Evolutionary conservation across 2,329 filamentous ascomycete genomes (phyloP), one percentile per base, ranked within the genome.

Genomic region (Parastagonospora avenae): DNA sequence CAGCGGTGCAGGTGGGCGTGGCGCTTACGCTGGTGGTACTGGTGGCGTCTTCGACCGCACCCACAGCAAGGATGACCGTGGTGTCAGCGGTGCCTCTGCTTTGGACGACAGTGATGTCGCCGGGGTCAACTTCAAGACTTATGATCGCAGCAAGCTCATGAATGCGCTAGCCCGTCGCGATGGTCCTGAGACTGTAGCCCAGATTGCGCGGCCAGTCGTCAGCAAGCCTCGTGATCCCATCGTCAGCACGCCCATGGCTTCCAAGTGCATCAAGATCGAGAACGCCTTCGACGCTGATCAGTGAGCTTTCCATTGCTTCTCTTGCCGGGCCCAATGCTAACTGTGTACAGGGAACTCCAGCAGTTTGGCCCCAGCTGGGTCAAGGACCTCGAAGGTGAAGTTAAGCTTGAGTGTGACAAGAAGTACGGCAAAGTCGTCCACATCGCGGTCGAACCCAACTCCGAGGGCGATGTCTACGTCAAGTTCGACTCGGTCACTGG

Each of bases 111-210:
- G 92, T 56, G 94, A 99, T 75, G 94, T 99, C 72, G 91, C 90
- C 44, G 94, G 94, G 71, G 93, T 99, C 77, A 97, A 97, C 79
- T 97, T 97, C 88, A 96, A 92, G 84, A 97, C 97, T 77, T 97
- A 96, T 81, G 96, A 91, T 82, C 91, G 94, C 79, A 92, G 97
- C 80, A 91, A 92, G 72, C 87, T 99, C 77, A 99, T 99, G 94
- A 87, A 91, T 76, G 97, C 97, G 80, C 90, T 99, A 77, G 92
- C 94, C 73, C 88, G 94, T 82, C 64, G 65, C 37, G 60, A 69
- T 45, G 93, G 90, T 79, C 92, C 97, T 78, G 92, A 97, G 72
- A 82, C 86, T 6, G 46, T 57, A 3, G 64, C 59, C 35, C 58
- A 62, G 42, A 63, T 60, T 12, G 47, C 54, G 8, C 59, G 59